Evolutionary conservation across 129 eudicot genomes (phyloP).

Genomic region (Lactuca saligna): DNA sequence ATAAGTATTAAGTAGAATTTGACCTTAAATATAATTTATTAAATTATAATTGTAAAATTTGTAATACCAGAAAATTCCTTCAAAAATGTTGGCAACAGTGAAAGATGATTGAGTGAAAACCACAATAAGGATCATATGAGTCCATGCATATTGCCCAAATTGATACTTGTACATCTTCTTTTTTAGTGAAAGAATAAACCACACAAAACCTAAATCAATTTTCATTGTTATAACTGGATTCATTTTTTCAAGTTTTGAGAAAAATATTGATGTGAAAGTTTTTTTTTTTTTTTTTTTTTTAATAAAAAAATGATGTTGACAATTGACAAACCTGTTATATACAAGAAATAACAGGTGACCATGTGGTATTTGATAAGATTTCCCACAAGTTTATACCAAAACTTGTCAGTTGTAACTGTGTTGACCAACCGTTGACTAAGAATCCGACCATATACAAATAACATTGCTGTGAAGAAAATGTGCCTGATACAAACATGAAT

Average conservation of each 20-base stretch:
- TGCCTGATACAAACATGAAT: conserved; percentile 52
- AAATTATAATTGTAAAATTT: too few species aligned
- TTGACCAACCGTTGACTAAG: conserved; percentile 86
- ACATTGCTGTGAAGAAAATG: conserved; percentile 91
- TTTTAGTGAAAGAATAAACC: conserved; percentile 89
- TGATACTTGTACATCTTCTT: conserved; percentile 98
- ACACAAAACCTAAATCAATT: conserved; percentile 63
- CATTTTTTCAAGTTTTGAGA: too few species aligned
- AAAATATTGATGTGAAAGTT: too few species aligned
- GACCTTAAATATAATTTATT: too few species aligned
- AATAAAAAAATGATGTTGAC: conserved; percentile 5
- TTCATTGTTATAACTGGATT: background rate
- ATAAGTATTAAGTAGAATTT: background rate
- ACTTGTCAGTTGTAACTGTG: conserved; percentile 76
- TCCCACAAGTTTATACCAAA: conserved; percentile 73
- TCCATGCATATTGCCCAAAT: conserved; percentile 95
- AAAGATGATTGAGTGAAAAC: conserved; percentile 87
- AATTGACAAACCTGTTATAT: conserved; percentile 67
- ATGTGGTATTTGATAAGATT: conserved; percentile 78
- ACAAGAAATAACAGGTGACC: conserved; percentile 87
- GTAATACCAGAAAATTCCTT: conserved; percentile 84
- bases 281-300: too few species aligned
- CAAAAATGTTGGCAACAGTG: conserved; percentile 91
- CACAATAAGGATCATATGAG: conserved; percentile 91
- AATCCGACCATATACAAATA: conserved; percentile 87